Evolutionary conservation across 257 asterid species (phyloP).

Genomic region (Fraxinus anomala): DNA sequence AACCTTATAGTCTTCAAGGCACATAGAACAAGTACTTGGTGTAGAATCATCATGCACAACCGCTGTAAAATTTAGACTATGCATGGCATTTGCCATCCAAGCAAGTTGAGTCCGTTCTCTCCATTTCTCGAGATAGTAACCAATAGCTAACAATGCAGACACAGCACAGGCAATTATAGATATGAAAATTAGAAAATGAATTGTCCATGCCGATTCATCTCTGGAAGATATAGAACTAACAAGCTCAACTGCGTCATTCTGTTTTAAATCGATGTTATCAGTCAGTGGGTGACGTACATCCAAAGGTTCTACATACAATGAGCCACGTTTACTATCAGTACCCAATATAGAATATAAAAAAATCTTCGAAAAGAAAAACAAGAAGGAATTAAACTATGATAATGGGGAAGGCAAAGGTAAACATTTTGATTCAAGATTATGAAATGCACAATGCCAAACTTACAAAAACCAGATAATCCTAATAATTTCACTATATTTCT

Average conservation of each 20-base stretch:
- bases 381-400: background rate
- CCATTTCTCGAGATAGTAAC: background rate
- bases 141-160: background rate
- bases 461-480: background rate
- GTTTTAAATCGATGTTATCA: background rate
- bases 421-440: background rate
- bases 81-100: constrained; percentile 37
- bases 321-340: background rate
- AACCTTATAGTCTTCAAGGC: constrained; percentile 49
- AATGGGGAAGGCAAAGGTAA: background rate
- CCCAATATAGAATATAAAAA: background rate
- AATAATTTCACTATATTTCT: background rate
- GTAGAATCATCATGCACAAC: constrained; percentile 24
- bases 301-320: background rate
- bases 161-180: background rate
- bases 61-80: too few relatives aligned
- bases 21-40: constrained; percentile 47
- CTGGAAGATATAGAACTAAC: background rate
- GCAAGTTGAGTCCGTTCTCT: constrained; percentile 38
- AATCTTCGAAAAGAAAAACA: background rate
- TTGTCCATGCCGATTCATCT: background rate
- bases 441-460: background rate
- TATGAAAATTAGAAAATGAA: background rate
- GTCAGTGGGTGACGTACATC: background rate
- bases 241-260: background rate